Evolutionary conservation across 2,329 filamentous ascomycete species (phyloP).

Genomic region (Aureobasidium sp.): DNA sequence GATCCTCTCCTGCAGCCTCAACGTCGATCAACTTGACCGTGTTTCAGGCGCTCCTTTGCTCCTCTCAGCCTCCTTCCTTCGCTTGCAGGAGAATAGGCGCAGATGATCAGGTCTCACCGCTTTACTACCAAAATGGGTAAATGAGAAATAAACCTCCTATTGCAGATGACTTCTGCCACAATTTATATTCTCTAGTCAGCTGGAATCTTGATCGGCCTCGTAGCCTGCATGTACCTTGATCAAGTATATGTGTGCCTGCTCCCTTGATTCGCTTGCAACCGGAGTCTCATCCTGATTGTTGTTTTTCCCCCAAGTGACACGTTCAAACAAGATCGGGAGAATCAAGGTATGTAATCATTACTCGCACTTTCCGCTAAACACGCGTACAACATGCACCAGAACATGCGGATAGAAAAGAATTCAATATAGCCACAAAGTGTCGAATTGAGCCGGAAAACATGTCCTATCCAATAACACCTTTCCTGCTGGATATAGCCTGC

Average conservation of each 20-base stretch:
- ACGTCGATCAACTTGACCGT: slow-evolving; percentile 7
- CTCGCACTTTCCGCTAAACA: neutral
- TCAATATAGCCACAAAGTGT: neutral
- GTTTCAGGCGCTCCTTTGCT: neutral
- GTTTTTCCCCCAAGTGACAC: neutral
- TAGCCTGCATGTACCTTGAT: neutral
- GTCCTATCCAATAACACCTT: neutral
- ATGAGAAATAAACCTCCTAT: neutral
- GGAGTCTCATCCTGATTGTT: neutral
- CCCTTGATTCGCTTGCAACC: neutral
- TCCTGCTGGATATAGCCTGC: neutral
- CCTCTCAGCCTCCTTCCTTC: neutral
- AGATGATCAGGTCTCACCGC: slow-evolving; percentile 5
- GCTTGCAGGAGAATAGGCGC: neutral
- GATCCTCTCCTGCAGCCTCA: neutral
- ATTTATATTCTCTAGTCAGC: neutral
- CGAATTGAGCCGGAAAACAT: neutral
- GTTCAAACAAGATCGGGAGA: neutral
- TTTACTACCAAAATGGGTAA: neutral
- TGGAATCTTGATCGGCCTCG: neutral
- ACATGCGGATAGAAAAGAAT: neutral
- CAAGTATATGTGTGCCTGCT: neutral
- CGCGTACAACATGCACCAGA: neutral
- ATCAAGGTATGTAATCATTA: neutral
- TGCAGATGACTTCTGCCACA: neutral